A percentile compares a stretch with the other conserved stretches of the same genome.
These are phyloP conservation scores for Iberis pinnata DNA, from an alignment of 345 rosid genomes.

Conservation along the genomic window DNA sequence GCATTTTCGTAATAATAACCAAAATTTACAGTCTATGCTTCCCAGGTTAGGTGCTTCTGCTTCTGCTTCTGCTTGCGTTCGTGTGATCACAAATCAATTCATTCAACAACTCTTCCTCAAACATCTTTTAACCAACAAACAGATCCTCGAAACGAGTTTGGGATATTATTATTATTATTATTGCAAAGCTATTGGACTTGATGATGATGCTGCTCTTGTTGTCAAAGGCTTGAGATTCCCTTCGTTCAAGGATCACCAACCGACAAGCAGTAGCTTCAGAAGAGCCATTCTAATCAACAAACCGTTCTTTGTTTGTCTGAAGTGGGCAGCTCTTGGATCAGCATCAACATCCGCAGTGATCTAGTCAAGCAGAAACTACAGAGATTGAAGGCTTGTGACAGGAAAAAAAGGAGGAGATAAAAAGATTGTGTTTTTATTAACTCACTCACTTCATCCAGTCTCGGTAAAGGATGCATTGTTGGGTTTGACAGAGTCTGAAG, in stretches of 20 bases:
- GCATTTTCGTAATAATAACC: no score
- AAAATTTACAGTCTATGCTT: no score
- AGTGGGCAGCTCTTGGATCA: conserved; percentile 94
- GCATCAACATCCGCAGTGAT: conserved; percentile 69
- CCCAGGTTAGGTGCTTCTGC: no score
- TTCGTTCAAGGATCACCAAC: conserved; percentile 20
- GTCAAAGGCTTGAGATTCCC: background rate
- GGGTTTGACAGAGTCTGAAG: no score
- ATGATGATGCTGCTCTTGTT: background rate
- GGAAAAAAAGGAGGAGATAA: background rate
- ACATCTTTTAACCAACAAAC: no score
- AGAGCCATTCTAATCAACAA: conserved; percentile 95
- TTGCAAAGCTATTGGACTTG: no score
- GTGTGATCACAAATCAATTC: no score
- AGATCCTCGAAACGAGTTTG: no score
- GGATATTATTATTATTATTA: no score
- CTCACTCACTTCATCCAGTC: conserved; percentile 77
- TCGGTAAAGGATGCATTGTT: conserved; percentile 96
- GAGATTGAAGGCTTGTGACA: background rate
- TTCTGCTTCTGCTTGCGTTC: no score
- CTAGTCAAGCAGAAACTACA: conserved; percentile 26
- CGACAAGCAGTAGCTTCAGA: conserved; percentile 35
- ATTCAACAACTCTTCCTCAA: no score
- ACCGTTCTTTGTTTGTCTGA: conserved; percentile 97
- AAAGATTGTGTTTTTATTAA: background rate